Evolutionary conservation across 2,329 filamentous ascomycete genomes (phyloP).

Genomic region (Fusarium sp.): DNA sequence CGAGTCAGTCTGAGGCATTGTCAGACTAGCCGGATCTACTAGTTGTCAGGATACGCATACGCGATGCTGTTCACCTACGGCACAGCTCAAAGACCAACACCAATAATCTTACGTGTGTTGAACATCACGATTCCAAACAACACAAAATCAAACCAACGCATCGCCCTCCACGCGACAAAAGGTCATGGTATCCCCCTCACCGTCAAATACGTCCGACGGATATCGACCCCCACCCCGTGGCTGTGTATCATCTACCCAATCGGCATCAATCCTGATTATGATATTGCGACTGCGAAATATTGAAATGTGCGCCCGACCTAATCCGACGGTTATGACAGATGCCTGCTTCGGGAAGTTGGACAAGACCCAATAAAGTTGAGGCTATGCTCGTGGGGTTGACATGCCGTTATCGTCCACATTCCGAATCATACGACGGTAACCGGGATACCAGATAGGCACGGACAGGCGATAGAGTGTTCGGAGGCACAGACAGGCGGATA

Average conservation of each 20-base stretch:
- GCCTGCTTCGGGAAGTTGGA: background rate
- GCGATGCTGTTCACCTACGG: background rate
- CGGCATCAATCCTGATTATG: background rate
- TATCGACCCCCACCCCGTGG: conserved; percentile 6
- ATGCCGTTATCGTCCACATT: background rate
- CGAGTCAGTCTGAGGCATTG: background rate
- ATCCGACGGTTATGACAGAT: background rate
- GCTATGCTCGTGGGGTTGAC: background rate
- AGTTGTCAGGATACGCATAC: background rate
- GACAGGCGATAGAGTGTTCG: too few species aligned
- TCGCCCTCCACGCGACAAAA: background rate
- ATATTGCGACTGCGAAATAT: background rate
- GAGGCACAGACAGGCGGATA: background rate
- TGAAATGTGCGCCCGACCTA: background rate
- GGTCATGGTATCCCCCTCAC: background rate
- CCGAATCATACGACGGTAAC: background rate
- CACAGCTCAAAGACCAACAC: background rate
- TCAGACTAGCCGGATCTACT: background rate
- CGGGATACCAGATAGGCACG: background rate
- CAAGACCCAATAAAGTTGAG: background rate
- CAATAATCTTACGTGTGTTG: background rate
- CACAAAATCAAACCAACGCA: background rate
- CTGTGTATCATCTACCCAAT: conserved; percentile 30
- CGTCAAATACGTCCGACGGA: background rate
- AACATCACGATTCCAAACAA: background rate